These are phyloP conservation scores for Pseudogymnoascus verrucosus DNA, from an alignment of 2,329 filamentous ascomycete genomes.

Conservation along the genomic window DNA sequence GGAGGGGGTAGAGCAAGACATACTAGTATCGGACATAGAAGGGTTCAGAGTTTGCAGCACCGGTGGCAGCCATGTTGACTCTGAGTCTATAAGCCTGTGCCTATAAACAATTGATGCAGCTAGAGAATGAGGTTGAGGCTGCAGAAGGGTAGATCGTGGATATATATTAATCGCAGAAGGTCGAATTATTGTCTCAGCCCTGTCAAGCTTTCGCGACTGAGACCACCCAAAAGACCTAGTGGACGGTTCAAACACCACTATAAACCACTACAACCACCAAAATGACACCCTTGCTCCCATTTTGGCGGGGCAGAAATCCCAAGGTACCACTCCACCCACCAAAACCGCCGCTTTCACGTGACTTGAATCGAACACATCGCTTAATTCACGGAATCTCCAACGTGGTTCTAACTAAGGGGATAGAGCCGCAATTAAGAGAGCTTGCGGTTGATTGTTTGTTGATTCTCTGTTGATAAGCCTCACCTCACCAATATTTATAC, in stretches of 20 bases:
- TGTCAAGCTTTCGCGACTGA: constrained; percentile 8
- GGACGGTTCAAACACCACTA: background rate
- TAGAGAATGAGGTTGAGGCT: background rate
- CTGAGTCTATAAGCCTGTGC: background rate
- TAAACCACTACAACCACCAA: background rate
- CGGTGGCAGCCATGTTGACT: constrained; percentile 34
- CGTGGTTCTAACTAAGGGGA: constrained; percentile 10
- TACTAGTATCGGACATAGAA: constrained; percentile 99
- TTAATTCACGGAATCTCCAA: constrained; percentile 8
- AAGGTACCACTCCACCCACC: background rate
- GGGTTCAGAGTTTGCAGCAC: constrained; percentile 52
- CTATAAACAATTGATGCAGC: background rate
- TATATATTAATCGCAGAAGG: background rate
- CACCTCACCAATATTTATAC: background rate
- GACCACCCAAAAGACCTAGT: background rate
- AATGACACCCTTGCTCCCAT: background rate
- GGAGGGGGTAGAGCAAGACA: constrained; percentile 26
- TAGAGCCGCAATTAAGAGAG: constrained; percentile 2
- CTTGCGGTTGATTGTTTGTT: background rate
- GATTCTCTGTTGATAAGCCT: background rate
- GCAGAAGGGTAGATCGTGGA: background rate
- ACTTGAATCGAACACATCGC: background rate
- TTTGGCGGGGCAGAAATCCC: constrained; percentile 8
- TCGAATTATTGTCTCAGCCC: constrained; percentile 4
- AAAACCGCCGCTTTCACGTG: background rate